Base-by-base conservation (phyloP, 352 stramenopile species). In the Pythium sp. region DNA sequence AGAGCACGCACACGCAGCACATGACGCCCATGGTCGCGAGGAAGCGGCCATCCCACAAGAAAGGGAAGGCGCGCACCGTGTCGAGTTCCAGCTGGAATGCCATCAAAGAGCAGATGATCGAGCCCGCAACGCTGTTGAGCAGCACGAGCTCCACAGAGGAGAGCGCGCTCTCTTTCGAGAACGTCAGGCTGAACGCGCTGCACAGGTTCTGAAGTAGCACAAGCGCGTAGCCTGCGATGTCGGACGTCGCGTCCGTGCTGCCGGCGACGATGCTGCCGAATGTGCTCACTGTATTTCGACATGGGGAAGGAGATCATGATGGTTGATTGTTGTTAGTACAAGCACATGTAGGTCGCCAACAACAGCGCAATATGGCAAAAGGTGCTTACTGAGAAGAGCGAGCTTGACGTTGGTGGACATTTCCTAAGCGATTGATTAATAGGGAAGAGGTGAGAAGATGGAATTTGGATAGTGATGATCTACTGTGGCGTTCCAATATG, bases 201-300 rank as follows among this genome's bases (percentile, higher is more conserved):
- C 82, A 90, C n/a, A 90, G 56, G 64, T 92, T 92, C 67, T 92
- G 84, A 9, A 85, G 59, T 1, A 92, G 56, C 9, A 89, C 84
- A n/a, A 92, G 75, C 46, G 71, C 59, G 71, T 90, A 92, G 30
- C 82, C 80, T 20, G 58, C 32, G 12, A 65, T 67, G 41, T 85
- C 81, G 4, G 72, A 78, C 41, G 75, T 74, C n/a, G 73, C 73
- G 60, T 92, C 84, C 1, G 84, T 86, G 54, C 60, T 76, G 14
- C 84, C 81, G n/a, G 84, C 84, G 51, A 91, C 62, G 12, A 87
- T 18, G 43, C 82, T 90, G 9, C 84, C 84, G 18, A 72, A 59
- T 20, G 82, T 81, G 28, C 82, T 90, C 32, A 92, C 84, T 92
- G 38, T n/a, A 54, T 41, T 22, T 56, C 30, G 64, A 12, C 55